Conservation (phyloP, 345 rosid genomes). For the Hibiscus tridactylites region DNA sequence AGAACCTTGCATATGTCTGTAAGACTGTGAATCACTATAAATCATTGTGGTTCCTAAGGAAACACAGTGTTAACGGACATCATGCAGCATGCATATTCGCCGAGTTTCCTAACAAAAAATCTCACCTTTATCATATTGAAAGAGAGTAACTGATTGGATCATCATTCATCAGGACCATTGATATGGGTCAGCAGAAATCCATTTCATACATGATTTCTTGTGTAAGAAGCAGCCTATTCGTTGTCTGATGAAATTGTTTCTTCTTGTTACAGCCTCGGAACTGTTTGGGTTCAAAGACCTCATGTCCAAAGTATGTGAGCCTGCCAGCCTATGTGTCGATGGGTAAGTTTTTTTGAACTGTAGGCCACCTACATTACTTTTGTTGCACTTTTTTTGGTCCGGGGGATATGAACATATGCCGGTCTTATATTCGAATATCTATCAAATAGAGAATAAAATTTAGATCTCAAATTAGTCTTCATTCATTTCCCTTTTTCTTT, state of each 20-base stretch:
- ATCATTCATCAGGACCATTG: not conserved
- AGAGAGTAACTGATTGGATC: not conserved
- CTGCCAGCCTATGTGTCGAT: conserved; percentile 34
- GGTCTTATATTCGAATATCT: no score
- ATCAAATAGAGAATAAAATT: not conserved
- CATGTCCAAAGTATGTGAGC: conserved; percentile 82
- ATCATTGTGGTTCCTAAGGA: not conserved
- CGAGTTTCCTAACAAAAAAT: not conserved
- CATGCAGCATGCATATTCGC: not conserved
- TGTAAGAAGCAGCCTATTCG: not conserved
- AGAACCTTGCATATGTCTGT: not conserved
- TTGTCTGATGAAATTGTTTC: not conserved
- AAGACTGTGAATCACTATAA: not conserved
- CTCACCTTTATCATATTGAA: not conserved
- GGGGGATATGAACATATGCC: no score
- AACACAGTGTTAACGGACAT: not conserved
- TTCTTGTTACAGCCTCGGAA: conserved; percentile 55
- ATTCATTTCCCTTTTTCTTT: not conserved
- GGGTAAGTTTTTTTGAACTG: not conserved
- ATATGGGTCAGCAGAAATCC: not conserved
- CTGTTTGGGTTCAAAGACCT: conserved; percentile 40
- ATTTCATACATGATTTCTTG: not conserved
- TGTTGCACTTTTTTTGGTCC: not conserved
- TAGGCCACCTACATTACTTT: not conserved
- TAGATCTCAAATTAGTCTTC: not conserved